Base-by-base conservation (phyloP, 139 green algal species). In the Picocystis salinarum region DNA sequence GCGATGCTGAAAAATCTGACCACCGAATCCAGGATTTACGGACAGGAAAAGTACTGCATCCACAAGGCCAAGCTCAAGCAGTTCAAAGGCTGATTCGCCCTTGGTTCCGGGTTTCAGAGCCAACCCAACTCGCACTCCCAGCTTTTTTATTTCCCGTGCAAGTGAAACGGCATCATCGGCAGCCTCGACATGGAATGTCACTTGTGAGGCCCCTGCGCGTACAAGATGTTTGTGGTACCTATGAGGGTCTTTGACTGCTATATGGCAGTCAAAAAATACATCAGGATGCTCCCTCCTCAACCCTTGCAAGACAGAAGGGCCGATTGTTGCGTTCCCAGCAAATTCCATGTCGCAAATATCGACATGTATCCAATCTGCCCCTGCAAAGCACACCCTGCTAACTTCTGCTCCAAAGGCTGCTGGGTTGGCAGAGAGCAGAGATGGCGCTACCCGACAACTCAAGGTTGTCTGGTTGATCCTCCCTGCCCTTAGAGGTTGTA, bases 111-210 rank as follows among this genome's bases (percentile, higher is more conserved):
- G 77, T 33, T 68, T 71, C 23, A 93, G 58, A 5, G 75, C 78
- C 20, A 91, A 52, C 3, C 69, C 83, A 25, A 53, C 72, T 39
- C 73, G 52, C 82, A 94, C 73, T 0, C 52, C 56, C 19, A 28
- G 34, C 19, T 50, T 45, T 3, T 79, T 59, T 4, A 59, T 37
- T 3, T 33, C 40, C 5, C 15, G 13, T 37, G 31, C 31, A 15
- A 37, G 13, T 37, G 31, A 15, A 15, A 37, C 22, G 31, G 54
- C 31, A 29, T 45, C 33, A 20, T 6, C 40, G 37, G 27, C 51
- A 10, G 68, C 63, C 50, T 94, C 83, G 11, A 93, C 46, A 47
- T 94, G 83, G 65, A 94, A 94, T 0, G 80, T 92, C 61, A 84
- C 84, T 62, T 79, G 80, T 45, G 69, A 52, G 4, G 80, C 83